Base-by-base conservation (phyloP, 2,329 filamentous ascomycete genomes). In the Pseudopyricularia cyperi region DNA sequence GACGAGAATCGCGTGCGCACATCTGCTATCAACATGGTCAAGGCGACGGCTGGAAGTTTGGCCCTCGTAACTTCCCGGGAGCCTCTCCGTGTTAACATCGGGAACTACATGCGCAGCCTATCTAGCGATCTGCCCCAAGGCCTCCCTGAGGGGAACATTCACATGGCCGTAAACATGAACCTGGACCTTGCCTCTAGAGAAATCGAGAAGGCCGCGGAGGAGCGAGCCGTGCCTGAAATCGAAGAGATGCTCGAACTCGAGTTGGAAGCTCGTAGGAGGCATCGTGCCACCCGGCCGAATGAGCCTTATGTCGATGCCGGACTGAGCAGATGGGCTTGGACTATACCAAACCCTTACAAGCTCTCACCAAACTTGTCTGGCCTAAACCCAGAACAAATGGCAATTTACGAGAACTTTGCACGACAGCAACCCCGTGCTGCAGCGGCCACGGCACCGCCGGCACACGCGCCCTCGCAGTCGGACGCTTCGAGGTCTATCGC, bases 141-240 rank as follows among this genome's bases (percentile, higher is more conserved):
- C 15, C 77, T 98, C 55, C 89, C 93, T 0, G 93, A 98, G 68
- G 93, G 93, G 7, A 87, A 93, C 32, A 93, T 98, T 55, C 80
- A 97, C 53, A 96, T 98, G 88, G 97, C 94, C 67, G 91, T 98
- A 55, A 98, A 97, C 65, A 91, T 94, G 57, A 98, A 98, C 64
- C 77, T 98, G 30, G 93, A 98, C 59, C 77, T 89, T 39, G 91
- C 94, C 47, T 97, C 93, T 63, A 85, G 80, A 59, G 87, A 96
- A 56, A 94, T 98, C 46, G 93, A 98, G 67, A 89, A 93, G 66
- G 90, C 93, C 51, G 94, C 93, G 3, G 91, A 97, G 65, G 87
- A 95, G 61, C 87, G 91, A 55, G 93, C 93, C 9, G 74, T 96
- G 37, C 86, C 88, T 2, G 93, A 98, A 65, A 97, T 98, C 54